Evolutionary conservation across 2,329 filamentous ascomycete species (phyloP), one percentile per base, ranked within the genome.

Genomic region (Clonostachys sp.): DNA sequence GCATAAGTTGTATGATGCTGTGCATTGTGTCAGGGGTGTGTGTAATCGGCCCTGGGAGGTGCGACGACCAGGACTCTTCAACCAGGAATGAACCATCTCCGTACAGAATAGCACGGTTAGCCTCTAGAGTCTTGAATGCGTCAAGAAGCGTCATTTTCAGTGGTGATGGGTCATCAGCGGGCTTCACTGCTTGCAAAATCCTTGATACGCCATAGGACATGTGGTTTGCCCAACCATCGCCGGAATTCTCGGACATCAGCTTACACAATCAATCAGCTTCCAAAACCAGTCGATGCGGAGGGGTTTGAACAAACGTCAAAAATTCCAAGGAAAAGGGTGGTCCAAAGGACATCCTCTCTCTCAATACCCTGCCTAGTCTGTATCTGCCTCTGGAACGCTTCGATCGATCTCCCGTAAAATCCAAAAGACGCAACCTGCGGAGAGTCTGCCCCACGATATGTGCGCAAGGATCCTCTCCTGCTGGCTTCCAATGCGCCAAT

Each of bases 401-500:
- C 33, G 1, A 63, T 47, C 2, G 58, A 51, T 14, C 18, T 50
- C 8, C 53, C 51, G 39, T 61, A 62, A 0, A 47, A 50, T 5
- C 9, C 34, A 13, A 58, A 55, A 0, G 57, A 55, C 5, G 51
- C 7, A 10, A 36, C 30, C 2, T 48, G 36, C 0, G 52, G 50
- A 1, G 47, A 35, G 5, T 16, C 14, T 2, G 16, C 16, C 0
- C 34, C 10, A 12, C 14, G 0, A 1, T 8, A n/a, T 7, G 17
- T 46, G 4, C 44, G 42, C 2, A 51, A 39, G 1, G 39, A 48
- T 2, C 46, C 47, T 3, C 46, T 24, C 4, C 60, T 51, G 34
- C 57, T 58, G 1, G 55, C 53, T 18, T 61, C 55, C 2, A 61
- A 46, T 1, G 61, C 59, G 1, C 61, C 61, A 33, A 63, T 57